phyloP scores from a whole-genome alignment of 2,329 filamentous ascomycete species.

The Emergomyces pasteurianus region DNA sequence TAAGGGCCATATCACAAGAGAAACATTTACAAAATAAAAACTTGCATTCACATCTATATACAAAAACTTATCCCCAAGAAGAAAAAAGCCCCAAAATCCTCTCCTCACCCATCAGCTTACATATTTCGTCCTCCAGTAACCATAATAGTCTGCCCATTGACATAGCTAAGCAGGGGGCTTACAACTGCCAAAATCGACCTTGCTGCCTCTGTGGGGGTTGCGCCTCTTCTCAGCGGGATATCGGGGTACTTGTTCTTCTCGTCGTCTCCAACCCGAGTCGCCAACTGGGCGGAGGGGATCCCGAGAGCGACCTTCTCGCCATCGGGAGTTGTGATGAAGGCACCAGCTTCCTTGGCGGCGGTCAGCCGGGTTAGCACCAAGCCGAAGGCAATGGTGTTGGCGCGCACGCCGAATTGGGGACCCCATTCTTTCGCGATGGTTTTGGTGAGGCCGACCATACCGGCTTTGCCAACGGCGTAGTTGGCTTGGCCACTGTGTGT shows the following conservation, averaged over 20 bases:
- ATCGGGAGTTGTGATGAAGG: slow-evolving; percentile 62
- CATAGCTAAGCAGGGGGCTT: slow-evolving; percentile 73
- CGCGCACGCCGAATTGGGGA: slow-evolving; percentile 65
- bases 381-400: slow-evolving; percentile 77
- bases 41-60: not conserved
- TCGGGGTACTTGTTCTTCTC: slow-evolving; percentile 43
- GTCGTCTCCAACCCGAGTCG: slow-evolving; percentile 14
- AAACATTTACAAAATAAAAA: not conserved
- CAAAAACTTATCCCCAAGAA: not conserved
- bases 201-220: slow-evolving; percentile 69
- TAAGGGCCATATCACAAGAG: not conserved
- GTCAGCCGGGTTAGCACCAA: slow-evolving; percentile 71
- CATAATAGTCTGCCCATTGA: slow-evolving; percentile 75
- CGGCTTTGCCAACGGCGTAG: slow-evolving; percentile 76
- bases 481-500: slow-evolving; percentile 62
- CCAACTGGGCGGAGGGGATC: slow-evolving; percentile 52
- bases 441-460: slow-evolving; percentile 70
- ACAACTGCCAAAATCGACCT: slow-evolving; percentile 64
- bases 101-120: slow-evolving; percentile 24
- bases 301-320: slow-evolving; percentile 65
- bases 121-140: slow-evolving; percentile 65
- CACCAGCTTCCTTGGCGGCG: slow-evolving; percentile 71
- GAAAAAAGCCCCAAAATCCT: too few relatives aligned
- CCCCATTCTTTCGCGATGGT: slow-evolving; percentile 91
- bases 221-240: slow-evolving; percentile 67